Evolutionary conservation across 2,329 filamentous ascomycete species (phyloP).

Genomic region (Colletotrichum filicis): DNA sequence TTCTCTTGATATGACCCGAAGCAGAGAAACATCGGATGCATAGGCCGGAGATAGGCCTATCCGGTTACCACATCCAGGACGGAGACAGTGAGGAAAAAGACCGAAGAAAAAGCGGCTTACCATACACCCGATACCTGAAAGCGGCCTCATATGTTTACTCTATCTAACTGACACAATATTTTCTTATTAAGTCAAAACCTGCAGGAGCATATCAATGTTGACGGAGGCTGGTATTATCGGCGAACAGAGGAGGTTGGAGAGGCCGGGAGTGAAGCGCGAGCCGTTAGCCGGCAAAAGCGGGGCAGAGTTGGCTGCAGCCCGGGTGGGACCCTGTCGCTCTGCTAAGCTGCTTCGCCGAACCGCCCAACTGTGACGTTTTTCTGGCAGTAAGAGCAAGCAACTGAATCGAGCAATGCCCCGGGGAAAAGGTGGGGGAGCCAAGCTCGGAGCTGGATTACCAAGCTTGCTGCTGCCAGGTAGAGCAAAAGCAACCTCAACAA

Average conservation of each 20-base stretch:
- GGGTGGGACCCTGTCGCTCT: not conserved
- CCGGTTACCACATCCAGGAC: not conserved
- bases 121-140: not conserved
- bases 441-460: conserved; percentile 23
- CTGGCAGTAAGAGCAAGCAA: not conserved
- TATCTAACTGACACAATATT: not conserved
- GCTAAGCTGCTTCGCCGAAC: not conserved
- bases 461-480: conserved; percentile 11
- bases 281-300: conserved; percentile 13
- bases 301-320: not conserved
- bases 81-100: not conserved
- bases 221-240: not conserved
- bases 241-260: not conserved
- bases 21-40: not conserved
- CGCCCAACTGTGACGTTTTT: conserved; percentile 7
- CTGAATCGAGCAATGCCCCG: not conserved
- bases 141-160: not conserved
- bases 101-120: not conserved
- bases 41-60: not conserved
- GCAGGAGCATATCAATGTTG: not conserved
- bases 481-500: not conserved
- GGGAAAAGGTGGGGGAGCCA: not conserved
- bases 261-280: not conserved
- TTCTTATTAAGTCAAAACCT: not conserved
- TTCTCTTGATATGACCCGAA: not conserved